Conservation (phyloP, 208 protist genomes). For the Trypanosoma lewisi region DNA sequence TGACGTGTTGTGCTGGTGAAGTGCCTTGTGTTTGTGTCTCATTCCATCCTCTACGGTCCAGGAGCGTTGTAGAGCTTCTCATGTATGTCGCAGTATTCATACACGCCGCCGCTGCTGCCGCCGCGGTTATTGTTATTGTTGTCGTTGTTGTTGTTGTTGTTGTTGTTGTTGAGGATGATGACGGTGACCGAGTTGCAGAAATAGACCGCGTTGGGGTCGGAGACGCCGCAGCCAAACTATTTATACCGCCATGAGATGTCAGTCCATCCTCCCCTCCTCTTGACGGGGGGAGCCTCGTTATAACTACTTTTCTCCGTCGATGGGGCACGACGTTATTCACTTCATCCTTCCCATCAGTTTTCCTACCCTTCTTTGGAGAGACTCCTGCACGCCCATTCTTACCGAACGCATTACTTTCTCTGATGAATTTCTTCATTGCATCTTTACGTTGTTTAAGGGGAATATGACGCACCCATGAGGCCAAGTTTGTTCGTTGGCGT, state of each 20-base stretch:
- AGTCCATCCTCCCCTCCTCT: too few species aligned
- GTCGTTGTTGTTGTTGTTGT: too few species aligned
- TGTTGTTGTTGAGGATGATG: too few species aligned
- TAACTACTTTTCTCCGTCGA: neutral
- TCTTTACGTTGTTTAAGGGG: neutral
- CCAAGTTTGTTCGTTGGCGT: neutral
- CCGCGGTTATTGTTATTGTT: neutral
- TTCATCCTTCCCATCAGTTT: neutral
- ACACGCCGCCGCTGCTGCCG: neutral
- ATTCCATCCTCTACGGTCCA: neutral
- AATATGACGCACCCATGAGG: neutral
- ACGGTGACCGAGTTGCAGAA: too few species aligned
- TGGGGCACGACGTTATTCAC: neutral
- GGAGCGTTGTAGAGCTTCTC: neutral
- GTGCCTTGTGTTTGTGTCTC: neutral
- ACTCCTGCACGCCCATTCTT: neutral
- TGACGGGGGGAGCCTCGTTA: too few species aligned
- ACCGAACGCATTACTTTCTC: neutral
- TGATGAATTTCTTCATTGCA: neutral
- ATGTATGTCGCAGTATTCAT: neutral
- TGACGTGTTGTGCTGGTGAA: neutral
- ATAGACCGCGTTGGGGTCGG: too few species aligned
- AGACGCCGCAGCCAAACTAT: too few species aligned
- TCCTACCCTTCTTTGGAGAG: neutral
- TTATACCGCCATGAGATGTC: too few species aligned